phyloP scores from a whole-genome alignment of 805 yeast genomes.

The Kazachstania psychrophila region DNA sequence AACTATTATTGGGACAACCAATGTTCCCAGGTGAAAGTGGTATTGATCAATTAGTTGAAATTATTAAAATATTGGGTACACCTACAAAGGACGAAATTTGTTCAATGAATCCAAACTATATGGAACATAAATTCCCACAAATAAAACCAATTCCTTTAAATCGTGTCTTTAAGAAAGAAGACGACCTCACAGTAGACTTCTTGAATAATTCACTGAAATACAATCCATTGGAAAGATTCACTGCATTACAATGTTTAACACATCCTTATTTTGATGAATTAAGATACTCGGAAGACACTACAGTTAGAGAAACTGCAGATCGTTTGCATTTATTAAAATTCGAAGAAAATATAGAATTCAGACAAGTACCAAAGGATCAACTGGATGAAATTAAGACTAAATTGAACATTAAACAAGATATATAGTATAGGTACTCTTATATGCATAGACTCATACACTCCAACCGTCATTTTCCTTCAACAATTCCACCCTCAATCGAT shows the following conservation, averaged over 20 bases:
- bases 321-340: conserved; percentile 23
- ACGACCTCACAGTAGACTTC: conserved; percentile 43
- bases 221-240: conserved; percentile 56
- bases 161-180: conserved; percentile 50
- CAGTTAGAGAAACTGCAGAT: conserved; percentile 5
- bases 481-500: no score
- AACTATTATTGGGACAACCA: conserved; percentile 89
- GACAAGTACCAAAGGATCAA: conserved; percentile 22
- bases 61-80: conserved; percentile 90
- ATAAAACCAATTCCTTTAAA: conserved; percentile 68
- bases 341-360: conserved; percentile 22
- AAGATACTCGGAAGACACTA: conserved; percentile 16
- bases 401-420: conserved; percentile 1
- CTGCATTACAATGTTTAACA: conserved; percentile 37
- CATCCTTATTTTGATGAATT: conserved; percentile 27
- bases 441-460: no score
- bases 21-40: conserved; percentile 97
- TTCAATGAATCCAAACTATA: conserved; percentile 93
- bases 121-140: conserved; percentile 92
- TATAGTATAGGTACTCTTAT: no score
- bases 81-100: conserved; percentile 87
- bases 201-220: conserved; percentile 52
- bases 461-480: no score
- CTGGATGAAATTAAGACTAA: conserved; percentile 20
- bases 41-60: conserved; percentile 93